Percentiles rank a stretch among this genome's conserved stretches.
Evolutionary conservation across 352 stramenopile species (phyloP).

Genomic region (Phytophthora palmivora): DNA sequence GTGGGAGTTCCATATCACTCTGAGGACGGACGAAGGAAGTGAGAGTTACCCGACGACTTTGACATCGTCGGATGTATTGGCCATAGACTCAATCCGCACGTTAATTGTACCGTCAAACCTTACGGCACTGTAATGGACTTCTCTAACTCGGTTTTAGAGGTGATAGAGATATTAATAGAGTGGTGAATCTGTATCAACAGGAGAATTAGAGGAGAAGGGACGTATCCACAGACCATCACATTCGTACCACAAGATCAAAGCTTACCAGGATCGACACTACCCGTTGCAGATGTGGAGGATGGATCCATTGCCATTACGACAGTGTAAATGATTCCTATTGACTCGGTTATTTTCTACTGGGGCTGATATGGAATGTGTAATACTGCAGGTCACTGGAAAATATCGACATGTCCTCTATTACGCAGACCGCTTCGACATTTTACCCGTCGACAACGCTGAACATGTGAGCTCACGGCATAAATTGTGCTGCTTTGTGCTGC

Average conservation of each 20-base stretch:
- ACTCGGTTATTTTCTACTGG: too few species aligned
- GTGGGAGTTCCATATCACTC: constrained; percentile 36
- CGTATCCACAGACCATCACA: constrained; percentile 32
- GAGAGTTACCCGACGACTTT: constrained; percentile 32
- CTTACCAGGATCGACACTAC: constrained; percentile 32
- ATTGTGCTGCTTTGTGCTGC: too few species aligned
- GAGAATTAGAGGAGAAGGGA: constrained; percentile 30
- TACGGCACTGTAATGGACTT: constrained; percentile 30
- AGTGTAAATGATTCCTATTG: constrained; percentile 18
- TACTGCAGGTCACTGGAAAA: constrained; percentile 34
- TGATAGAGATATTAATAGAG: neutral
- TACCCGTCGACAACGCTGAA: constrained; percentile 36
- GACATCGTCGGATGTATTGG: constrained; percentile 26
- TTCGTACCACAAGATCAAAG: constrained; percentile 38
- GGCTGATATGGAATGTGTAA: neutral
- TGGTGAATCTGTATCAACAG: constrained; percentile 5
- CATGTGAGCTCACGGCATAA: constrained; percentile 33
- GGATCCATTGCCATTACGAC: constrained; percentile 29
- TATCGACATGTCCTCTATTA: constrained; percentile 41
- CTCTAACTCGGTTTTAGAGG: neutral
- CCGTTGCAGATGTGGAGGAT: constrained; percentile 21
- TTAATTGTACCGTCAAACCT: constrained; percentile 33
- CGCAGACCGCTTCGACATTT: constrained; percentile 36
- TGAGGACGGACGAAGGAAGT: constrained; percentile 17
- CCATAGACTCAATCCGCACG: constrained; percentile 42